phyloP scores from a whole-genome alignment of 1,139 yeast genomes.

The Candida sanyaensis region DNA sequence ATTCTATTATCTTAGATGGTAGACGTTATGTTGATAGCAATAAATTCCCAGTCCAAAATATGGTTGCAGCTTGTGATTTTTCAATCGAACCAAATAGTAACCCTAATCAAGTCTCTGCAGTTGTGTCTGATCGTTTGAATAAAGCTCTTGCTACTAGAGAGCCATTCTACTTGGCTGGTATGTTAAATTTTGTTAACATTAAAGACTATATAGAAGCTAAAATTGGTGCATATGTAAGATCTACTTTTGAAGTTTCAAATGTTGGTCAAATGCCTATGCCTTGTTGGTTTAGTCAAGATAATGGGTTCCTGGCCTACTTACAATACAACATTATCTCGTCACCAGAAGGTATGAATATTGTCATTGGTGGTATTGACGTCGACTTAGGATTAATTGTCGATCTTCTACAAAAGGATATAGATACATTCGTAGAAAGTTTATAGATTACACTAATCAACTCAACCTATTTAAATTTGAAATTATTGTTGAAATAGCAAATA shows the following conservation, averaged over 20 bases:
- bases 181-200: slow-evolving; percentile 18
- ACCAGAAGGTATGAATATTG: slow-evolving; percentile 24
- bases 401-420: slow-evolving; percentile 14
- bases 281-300: slow-evolving; percentile 27
- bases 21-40: slow-evolving; percentile 23
- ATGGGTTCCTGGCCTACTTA: slow-evolving; percentile 22
- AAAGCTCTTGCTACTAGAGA: slow-evolving; percentile 14
- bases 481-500: background rate
- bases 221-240: slow-evolving; percentile 13
- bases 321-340: slow-evolving; percentile 23
- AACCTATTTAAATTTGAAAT: background rate
- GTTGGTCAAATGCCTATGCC: slow-evolving; percentile 22
- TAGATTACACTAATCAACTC: background rate
- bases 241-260: slow-evolving; percentile 29
- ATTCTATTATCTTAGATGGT: slow-evolving; percentile 24
- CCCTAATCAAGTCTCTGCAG: slow-evolving; percentile 10
- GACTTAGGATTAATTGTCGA: slow-evolving; percentile 1
- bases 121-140: slow-evolving; percentile 12
- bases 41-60: slow-evolving; percentile 19
- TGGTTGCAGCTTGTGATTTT: slow-evolving; percentile 17
- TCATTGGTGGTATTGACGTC: slow-evolving; percentile 18
- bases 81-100: slow-evolving; percentile 17
- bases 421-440: slow-evolving; percentile 9
- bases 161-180: slow-evolving; percentile 21
- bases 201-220: slow-evolving; percentile 14